Conservation (phyloP, 805 yeast species). For the Candida railenensis region DNA sequence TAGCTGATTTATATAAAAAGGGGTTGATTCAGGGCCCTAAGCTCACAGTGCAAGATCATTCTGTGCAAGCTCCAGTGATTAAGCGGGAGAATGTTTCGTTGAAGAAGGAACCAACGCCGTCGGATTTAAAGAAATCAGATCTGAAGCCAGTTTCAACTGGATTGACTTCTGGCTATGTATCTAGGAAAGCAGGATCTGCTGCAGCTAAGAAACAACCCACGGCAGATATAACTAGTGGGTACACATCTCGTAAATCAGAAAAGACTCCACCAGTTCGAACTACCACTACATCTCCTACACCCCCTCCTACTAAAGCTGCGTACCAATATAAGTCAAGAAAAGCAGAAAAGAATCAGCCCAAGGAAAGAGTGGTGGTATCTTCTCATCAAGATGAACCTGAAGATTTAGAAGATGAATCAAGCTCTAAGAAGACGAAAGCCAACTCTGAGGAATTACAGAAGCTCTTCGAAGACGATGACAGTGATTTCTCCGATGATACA, state of each 20-base stretch:
- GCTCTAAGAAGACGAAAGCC: conserved; percentile 6
- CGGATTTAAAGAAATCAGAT: not conserved
- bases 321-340: conserved; percentile 39
- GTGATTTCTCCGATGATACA: conserved; percentile 8
- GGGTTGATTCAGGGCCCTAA: conserved; percentile 37
- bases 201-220: conserved; percentile 7
- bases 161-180: conserved; percentile 28
- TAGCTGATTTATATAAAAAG: conserved; percentile 18
- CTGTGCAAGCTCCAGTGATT: conserved; percentile 1
- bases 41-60: conserved; percentile 6
- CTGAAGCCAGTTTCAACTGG: conserved; percentile 10
- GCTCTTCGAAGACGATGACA: conserved; percentile 31
- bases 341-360: conserved; percentile 24
- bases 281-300: conserved; percentile 9
- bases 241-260: conserved; percentile 20
- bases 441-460: conserved; percentile 25
- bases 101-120: conserved; percentile 7
- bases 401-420: conserved; percentile 6
- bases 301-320: not conserved
- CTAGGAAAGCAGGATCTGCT: conserved; percentile 16
- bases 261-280: conserved; percentile 11
- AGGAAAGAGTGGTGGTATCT: conserved; percentile 38
- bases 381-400: conserved; percentile 12
- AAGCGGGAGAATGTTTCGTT: conserved; percentile 5
- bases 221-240: conserved; percentile 12